Base-by-base conservation (phyloP, 306 rosid species). In the Vigna angularis region DNA sequence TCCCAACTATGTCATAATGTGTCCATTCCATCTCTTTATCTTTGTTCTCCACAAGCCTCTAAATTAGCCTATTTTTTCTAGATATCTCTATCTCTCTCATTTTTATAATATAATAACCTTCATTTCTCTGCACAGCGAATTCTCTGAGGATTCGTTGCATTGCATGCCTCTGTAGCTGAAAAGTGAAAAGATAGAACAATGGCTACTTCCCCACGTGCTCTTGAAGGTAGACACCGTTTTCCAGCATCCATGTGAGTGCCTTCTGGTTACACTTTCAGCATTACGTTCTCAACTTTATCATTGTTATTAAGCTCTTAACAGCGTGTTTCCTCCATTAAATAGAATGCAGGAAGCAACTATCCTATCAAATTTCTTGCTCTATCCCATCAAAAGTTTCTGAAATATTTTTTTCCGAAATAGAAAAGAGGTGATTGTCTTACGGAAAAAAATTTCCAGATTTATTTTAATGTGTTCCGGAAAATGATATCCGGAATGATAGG, bases 161-260 rank as follows among this genome's bases (percentile, higher is more conserved):
- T 32, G 68, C 68, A 62, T 62, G 68, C 68, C 68, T 22, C 47
- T 62, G 68, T 62, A 62, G 68, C 68, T 62, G 45, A 62, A 32
- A 62, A 16, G 68, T 62, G 38, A 59, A 28, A 59, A 59, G 66
- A 13, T 59, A 5, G 45, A 64, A 64, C 47, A 64, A 64, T 64
- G 70, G 70, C 4, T 64, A 64, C 70, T 64, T 62, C 67, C 6
- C 22, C 67, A 62, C 67, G 45, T 62, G 15, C 26, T 26, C 16
- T 3, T n/a, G 70, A 64, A n/a, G 26, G 28, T 3, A 17, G 70
- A 64, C 49, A 36, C 70, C 70, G 49, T 36, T 36, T 64, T 64
- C 49, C 49, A 34, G 15, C 49, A n/a, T 64, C 70, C 70, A 64
- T 64, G 70, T 64, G 16, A 64, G 70, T 64, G 38, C 28, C 26